Evolutionary conservation across 768 basidiomycete genomes (phyloP), one percentile per base, ranked within the genome.

Genomic region (Neoboletus magnificus): DNA sequence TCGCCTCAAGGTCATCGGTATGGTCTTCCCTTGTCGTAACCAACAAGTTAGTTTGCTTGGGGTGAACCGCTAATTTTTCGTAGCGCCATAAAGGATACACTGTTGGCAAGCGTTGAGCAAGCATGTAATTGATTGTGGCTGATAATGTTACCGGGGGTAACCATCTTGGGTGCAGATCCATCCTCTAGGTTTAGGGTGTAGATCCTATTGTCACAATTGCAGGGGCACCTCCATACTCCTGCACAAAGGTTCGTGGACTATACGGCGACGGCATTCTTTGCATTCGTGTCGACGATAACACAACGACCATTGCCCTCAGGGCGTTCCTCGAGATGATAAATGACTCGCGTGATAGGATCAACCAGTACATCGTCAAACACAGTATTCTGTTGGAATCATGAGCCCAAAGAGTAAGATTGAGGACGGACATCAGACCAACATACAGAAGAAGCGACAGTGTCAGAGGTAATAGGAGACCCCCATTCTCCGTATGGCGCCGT

Each of bases 191-290:
- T 43, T 16, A 77, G 57, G 1, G 66, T 55, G 62, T 85, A 88
- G 1, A 87, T 74, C 8, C 78, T 70, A 2, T 78, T 77, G 66
- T 84, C 45, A 33, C 1, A 6, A 79, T 74, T 0, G 81, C 82
- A 0, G 83, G 70, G 5, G 77, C 80, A 13, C 89, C 88, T 0
- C 89, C 88, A 53, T 89, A 89, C 67, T 87, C 87, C 32, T 87
- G 80, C 0, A 89, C 86, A 9, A 72, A 70, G 1, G 77, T 77
- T 23, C 79, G 71, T 18, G 74, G 81, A 63, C 79, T 85, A 77
- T 78, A 87, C 0, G 73, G 73, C 23, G 68, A 60, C 3, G 79
- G 79, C 11, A 84, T 66, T 66, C 6, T 48, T 15, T 1, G 69
- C 72, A 22, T 61, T 40, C 0, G 81, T 81, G 27, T 81, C 68